Evolutionary conservation across 495 filamentous ascomycete genomes (phyloP).

Genomic region (Trichoderma erinaceum): DNA sequence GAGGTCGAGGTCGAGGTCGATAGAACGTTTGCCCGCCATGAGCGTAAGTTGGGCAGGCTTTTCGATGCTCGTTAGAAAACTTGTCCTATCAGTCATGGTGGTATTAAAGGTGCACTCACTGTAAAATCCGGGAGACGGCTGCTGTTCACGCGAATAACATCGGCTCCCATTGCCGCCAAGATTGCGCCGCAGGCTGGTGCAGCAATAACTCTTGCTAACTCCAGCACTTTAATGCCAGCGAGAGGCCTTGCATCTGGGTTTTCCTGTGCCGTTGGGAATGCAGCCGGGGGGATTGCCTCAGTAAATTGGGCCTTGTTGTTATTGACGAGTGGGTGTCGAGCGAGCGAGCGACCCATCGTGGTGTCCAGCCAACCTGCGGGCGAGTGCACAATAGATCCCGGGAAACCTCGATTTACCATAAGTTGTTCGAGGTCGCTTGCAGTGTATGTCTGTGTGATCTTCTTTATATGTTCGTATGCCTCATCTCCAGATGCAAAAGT

Average conservation of each 20-base stretch:
- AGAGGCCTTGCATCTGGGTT: background rate
- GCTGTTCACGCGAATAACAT: conserved; percentile 25
- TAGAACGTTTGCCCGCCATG: background rate
- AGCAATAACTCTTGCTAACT: conserved; percentile 24
- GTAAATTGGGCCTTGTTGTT: background rate
- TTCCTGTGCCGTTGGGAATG: background rate
- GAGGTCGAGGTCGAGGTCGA: background rate
- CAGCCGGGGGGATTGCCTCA: background rate
- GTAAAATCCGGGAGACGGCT: conserved; percentile 23
- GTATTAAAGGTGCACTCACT: background rate
- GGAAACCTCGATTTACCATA: background rate
- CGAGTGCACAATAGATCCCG: background rate
- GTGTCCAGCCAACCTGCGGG: background rate
- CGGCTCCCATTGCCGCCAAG: conserved; percentile 51
- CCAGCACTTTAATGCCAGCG: background rate
- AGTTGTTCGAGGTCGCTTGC: background rate
- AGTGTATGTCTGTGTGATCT: background rate
- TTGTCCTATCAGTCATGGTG: too few relatives aligned
- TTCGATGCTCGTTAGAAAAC: too few relatives aligned
- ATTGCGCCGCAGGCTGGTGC: conserved; percentile 49
- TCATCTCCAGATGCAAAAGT: background rate
- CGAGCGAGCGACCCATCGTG: background rate
- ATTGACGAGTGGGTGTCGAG: background rate
- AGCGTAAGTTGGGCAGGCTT: background rate
- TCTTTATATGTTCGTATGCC: background rate